Evolutionary conservation across 192 early-diverging fungal genomes (phyloP).

Genomic region (Coemansia sp.): DNA sequence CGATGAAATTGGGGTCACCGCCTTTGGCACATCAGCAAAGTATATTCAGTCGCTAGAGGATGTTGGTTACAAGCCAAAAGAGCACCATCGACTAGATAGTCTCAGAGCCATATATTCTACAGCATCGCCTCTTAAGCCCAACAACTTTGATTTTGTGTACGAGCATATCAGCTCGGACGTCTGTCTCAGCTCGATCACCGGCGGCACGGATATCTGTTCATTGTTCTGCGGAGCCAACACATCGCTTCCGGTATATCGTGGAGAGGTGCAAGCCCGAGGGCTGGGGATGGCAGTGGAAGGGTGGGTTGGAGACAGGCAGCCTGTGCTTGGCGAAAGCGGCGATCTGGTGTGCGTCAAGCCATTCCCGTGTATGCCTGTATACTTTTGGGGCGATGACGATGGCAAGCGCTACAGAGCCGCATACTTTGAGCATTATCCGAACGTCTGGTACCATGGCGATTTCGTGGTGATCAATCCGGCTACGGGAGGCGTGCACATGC

Average conservation of each 20-base stretch:
- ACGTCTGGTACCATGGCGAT: constrained; percentile 97
- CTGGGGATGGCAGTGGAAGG: constrained; percentile 95
- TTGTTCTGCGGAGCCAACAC: constrained; percentile 91
- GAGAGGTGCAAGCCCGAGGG: constrained; percentile 90
- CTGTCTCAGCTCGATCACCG: constrained; percentile 90
- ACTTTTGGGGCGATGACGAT: constrained; percentile 83
- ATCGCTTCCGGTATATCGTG: constrained; percentile 86
- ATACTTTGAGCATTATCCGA: constrained; percentile 83
- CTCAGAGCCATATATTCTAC: constrained; percentile 88
- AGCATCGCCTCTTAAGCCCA: constrained; percentile 90
- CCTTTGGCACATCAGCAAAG: constrained; percentile 94
- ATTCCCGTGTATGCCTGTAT: constrained; percentile 98
- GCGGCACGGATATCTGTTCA: constrained; percentile 97
- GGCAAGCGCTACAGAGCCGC: constrained; percentile 76
- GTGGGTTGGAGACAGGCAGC: constrained; percentile 65
- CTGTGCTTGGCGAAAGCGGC: constrained; percentile 71
- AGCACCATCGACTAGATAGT: constrained; percentile 59
- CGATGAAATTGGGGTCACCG: constrained; percentile 75
- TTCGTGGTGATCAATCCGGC: constrained; percentile 80
- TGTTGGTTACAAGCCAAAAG: constrained; percentile 61
- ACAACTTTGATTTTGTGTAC: constrained; percentile 93
- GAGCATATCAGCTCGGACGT: constrained; percentile 79
- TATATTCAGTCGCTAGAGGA: constrained; percentile 91
- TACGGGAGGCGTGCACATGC: constrained; percentile 92
- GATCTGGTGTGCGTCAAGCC: constrained; percentile 91